These are phyloP conservation scores for Endothia cerciana DNA, from an alignment of 2,329 filamentous ascomycete genomes.

Conservation along the genomic window DNA sequence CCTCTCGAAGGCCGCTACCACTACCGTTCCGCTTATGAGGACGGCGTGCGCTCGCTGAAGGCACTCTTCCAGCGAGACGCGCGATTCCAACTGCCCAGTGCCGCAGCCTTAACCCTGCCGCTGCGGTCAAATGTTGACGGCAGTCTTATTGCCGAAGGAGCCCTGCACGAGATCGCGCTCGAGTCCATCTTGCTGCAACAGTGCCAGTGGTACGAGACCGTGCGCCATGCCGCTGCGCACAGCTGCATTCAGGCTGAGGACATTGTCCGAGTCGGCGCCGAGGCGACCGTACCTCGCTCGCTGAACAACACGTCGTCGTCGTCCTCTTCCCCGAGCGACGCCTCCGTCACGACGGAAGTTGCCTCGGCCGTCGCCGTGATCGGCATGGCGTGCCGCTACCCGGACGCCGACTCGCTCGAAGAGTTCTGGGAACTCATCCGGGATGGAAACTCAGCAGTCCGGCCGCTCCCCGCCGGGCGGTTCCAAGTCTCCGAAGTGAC, in stretches of 20 bases:
- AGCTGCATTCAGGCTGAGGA: neutral
- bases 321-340: too few species aligned
- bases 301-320: too few species aligned
- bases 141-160: slow-evolving; percentile 7
- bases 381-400: slow-evolving; percentile 41
- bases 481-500: slow-evolving; percentile 1
- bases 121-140: slow-evolving; percentile 27
- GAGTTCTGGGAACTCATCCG: slow-evolving; percentile 40
- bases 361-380: slow-evolving; percentile 45
- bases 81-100: slow-evolving; percentile 19
- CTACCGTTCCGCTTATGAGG: slow-evolving; percentile 6
- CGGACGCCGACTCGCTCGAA: slow-evolving; percentile 40
- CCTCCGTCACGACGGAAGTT: too few species aligned
- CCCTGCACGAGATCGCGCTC: slow-evolving; percentile 24
- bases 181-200: slow-evolving; percentile 19
- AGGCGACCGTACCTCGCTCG: slow-evolving; percentile 11
- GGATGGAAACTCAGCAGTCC: slow-evolving; percentile 26
- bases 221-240: neutral
- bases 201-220: slow-evolving; percentile 25
- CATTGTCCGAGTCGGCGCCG: slow-evolving; percentile 15
- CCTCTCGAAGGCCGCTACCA: slow-evolving; percentile 5
- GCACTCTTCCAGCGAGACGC: neutral
- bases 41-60: neutral
- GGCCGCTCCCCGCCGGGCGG: slow-evolving; percentile 4
- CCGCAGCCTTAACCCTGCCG: slow-evolving; percentile 14